These are phyloP conservation scores for Alternaria infectoria DNA, from an alignment of 2,329 filamentous ascomycete genomes.

Conservation along the genomic window DNA sequence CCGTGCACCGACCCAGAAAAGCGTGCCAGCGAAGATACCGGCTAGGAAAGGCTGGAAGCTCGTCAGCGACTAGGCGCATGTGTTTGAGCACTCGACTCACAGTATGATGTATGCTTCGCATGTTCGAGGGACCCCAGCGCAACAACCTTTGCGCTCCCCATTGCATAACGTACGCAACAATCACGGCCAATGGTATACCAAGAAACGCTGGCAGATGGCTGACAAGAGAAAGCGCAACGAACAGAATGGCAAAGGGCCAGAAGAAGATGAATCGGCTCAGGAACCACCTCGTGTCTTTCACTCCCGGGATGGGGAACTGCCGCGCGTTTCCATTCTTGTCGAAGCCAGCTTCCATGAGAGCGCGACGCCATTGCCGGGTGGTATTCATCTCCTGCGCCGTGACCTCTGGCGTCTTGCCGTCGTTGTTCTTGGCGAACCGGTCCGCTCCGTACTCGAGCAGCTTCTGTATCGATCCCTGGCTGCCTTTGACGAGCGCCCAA, in stretches of 20 bases:
- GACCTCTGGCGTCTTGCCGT: constrained; percentile 86
- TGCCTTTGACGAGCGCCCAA: constrained; percentile 96
- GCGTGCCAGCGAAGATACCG: constrained; percentile 86
- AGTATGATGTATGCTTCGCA: constrained; percentile 89
- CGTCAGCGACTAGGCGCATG: constrained; percentile 12
- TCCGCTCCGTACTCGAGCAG: constrained; percentile 95
- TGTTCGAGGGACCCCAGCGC: constrained; percentile 83
- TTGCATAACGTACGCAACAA: constrained; percentile 73
- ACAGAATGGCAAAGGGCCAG: constrained; percentile 81
- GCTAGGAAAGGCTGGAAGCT: constrained; percentile 80
- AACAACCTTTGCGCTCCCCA: constrained; percentile 78
- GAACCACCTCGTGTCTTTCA: constrained; percentile 79
- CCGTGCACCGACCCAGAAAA: constrained; percentile 79
- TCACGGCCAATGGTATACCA: constrained; percentile 73
- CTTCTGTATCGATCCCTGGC: constrained; percentile 86
- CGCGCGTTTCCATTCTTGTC: constrained; percentile 76
- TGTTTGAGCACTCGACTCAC: constrained; percentile 56
- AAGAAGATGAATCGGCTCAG: constrained; percentile 88
- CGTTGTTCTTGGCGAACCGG: constrained; percentile 84
- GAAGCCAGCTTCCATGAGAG: constrained; percentile 83
- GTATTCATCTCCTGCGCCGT: constrained; percentile 94
- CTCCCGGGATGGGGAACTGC: constrained; percentile 74
- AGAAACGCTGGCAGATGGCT: constrained; percentile 76
- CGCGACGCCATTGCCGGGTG: constrained; percentile 77
- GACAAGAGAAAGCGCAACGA: constrained; percentile 72